Base-by-base conservation (phyloP, 805 yeast genomes). In the Myxozyma mucilagina region DNA sequence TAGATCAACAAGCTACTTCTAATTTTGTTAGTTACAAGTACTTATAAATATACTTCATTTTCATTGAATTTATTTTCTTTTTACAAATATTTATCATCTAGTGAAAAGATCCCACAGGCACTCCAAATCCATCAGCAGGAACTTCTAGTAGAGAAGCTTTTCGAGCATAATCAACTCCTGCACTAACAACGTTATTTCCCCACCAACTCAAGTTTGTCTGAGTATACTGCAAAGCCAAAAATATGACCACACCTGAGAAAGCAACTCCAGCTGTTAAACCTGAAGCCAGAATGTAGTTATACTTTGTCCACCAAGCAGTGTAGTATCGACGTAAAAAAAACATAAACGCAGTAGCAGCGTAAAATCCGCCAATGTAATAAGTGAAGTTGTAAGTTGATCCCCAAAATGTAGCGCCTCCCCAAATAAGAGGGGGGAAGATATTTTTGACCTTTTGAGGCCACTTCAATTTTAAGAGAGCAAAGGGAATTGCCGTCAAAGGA, bases 291-390 rank as follows among this genome's bases (percentile, higher is more conserved):
- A 85, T 80, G 71, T 84, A 86, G 71, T 85, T 86, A 71, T 86
- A 87, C 72, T 86, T 86, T 43, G 85, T 84, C 91, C 91, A 87
- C 91, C 90, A 87, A 49, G 78, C 74, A 50, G 80, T 76, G 74
- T 82, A 84, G 61, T 77, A 76, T 52, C 82, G 77, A 61, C 82
- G 84, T 56, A 87, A 72, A 67, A 78, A 77, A 72, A 78, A 83
- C 75, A 84, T 84, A 76, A 85, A 86, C 8, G 78, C 55, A 63
- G 79, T 79, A 4, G 89, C 87, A 44, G 51, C 24, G 41, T 45
- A 45, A 13, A 58, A 39, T 4, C 61, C 61, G 18, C 53, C 53
- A 13, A 35, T 54, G 31, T 58, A 58, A 38, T 58, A 58, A 10
- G 59, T 29, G 20, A 38, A 18, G 36, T 58, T 58, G 45, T 58